Conservation (phyloP, 768 basidiomycete genomes). For the Russula emetica region DNA sequence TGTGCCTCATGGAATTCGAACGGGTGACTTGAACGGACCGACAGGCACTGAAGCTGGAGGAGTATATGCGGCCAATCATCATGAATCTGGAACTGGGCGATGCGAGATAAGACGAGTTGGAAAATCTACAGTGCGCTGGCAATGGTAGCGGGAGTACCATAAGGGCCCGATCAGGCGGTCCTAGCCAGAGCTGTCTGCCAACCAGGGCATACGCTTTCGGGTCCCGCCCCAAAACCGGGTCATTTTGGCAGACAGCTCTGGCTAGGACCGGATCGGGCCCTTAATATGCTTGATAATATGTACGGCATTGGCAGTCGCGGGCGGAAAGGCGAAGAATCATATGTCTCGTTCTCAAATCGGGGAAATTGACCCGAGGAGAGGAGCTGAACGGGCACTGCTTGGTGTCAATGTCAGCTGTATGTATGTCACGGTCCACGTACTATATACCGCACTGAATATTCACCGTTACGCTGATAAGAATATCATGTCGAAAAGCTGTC, state of each 20-base stretch:
- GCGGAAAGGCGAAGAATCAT: background rate
- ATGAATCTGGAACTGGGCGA: background rate
- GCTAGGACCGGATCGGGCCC: too few species aligned
- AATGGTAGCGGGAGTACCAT: background rate
- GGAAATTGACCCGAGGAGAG: background rate
- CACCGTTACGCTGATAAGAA: background rate
- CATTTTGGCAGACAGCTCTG: too few species aligned
- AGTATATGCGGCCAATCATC: background rate
- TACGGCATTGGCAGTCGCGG: background rate
- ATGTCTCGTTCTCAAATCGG: background rate
- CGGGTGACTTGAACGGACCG: background rate
- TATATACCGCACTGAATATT: background rate
- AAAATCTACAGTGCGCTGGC: background rate
- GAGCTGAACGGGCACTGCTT: background rate
- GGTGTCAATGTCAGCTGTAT: background rate
- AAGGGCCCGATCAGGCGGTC: too few species aligned
- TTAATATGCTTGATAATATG: too few species aligned
- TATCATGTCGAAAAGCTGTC: background rate
- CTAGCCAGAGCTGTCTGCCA: too few species aligned
- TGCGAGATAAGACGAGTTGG: background rate
- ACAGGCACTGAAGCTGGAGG: background rate
- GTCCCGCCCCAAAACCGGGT: too few species aligned
- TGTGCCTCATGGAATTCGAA: background rate
- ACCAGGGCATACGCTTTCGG: too few species aligned
- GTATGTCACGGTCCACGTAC: background rate